These are phyloP conservation scores for Pythium aphanidermatum DNA, from an alignment of 352 stramenopile genomes.

Conservation along the genomic window DNA sequence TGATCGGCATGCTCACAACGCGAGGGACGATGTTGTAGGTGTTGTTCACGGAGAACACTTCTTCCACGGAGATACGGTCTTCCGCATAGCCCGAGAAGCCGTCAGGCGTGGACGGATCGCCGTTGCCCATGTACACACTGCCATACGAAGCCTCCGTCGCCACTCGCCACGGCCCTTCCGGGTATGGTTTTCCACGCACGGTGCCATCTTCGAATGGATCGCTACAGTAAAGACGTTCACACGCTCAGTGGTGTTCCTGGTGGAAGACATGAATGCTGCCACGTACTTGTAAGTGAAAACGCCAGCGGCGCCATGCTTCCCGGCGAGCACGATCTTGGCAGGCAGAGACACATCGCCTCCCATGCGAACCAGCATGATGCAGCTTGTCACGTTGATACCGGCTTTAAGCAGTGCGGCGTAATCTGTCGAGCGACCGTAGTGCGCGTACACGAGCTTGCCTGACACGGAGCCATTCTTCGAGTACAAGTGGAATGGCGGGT, in stretches of 20 bases:
- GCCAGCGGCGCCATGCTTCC: slow-evolving; percentile 45
- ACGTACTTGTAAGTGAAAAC: slow-evolving; percentile 78
- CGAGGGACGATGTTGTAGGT: slow-evolving; percentile 75
- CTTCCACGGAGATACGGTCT: slow-evolving; percentile 66
- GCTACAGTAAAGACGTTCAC: slow-evolving; percentile 18
- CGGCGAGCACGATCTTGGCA: slow-evolving; percentile 65
- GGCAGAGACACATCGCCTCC: slow-evolving; percentile 58
- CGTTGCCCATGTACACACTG: slow-evolving; percentile 82
- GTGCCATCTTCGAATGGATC: slow-evolving; percentile 61
- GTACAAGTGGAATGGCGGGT: slow-evolving; percentile 77
- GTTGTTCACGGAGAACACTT: slow-evolving; percentile 77
- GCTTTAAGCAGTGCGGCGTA: slow-evolving; percentile 48
- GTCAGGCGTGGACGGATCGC: slow-evolving; percentile 71
- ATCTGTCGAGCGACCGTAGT: slow-evolving; percentile 64
- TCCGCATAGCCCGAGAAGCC: slow-evolving; percentile 46
- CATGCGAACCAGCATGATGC: slow-evolving; percentile 60
- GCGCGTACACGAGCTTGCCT: slow-evolving; percentile 62
- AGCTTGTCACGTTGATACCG: slow-evolving; percentile 42
- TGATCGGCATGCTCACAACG: slow-evolving; percentile 71
- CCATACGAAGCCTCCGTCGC: slow-evolving; percentile 50
- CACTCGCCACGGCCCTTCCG: slow-evolving; percentile 64
- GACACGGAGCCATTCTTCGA: slow-evolving; percentile 60
- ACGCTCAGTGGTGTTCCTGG: neutral
- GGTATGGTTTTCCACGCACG: slow-evolving; percentile 40
- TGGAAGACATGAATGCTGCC: neutral